Percentiles rank a stretch among this genome's conserved stretches.
Evolutionary conservation across 192 early-diverging fungal genomes (phyloP).

Genomic region (Entomortierella parvispora): DNA sequence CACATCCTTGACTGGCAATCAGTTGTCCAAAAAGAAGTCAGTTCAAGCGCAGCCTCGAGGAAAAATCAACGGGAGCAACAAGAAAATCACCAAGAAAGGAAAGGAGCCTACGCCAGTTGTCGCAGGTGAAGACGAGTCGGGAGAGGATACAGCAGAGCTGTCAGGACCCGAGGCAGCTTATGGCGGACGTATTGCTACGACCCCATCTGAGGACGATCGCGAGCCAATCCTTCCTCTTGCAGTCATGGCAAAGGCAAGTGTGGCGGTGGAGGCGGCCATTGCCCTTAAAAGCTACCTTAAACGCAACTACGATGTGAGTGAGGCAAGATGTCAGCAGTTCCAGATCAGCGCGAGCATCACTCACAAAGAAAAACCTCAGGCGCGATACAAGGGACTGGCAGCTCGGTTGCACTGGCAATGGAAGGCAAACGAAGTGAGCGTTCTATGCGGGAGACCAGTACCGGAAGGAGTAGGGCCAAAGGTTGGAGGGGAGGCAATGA

Average conservation of each 20-base stretch:
- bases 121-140: background rate
- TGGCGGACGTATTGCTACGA: no score
- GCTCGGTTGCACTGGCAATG: conserved; percentile 29
- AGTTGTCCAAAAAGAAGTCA: no score
- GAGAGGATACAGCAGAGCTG: background rate
- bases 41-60: background rate
- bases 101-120: background rate
- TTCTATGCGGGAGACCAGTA: conserved; percentile 1
- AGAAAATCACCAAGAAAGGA: background rate
- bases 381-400: conserved; percentile 2
- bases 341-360: conserved; percentile 16
- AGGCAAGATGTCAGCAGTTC: conserved; percentile 41
- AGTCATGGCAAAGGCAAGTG: conserved; percentile 23
- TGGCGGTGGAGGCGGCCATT: conserved; percentile 18
- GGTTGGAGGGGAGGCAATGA: background rate
- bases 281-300: conserved; percentile 32
- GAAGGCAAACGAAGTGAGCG: background rate
- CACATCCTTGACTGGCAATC: background rate
- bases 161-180: background rate
- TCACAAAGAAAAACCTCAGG: conserved; percentile 33
- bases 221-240: background rate
- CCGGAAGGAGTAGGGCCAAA: background rate
- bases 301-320: conserved; percentile 36
- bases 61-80: background rate
- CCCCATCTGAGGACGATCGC: background rate